Conservation (phyloP, 176 grass and related monocot genomes). For the Triticum turgidum region DNA sequence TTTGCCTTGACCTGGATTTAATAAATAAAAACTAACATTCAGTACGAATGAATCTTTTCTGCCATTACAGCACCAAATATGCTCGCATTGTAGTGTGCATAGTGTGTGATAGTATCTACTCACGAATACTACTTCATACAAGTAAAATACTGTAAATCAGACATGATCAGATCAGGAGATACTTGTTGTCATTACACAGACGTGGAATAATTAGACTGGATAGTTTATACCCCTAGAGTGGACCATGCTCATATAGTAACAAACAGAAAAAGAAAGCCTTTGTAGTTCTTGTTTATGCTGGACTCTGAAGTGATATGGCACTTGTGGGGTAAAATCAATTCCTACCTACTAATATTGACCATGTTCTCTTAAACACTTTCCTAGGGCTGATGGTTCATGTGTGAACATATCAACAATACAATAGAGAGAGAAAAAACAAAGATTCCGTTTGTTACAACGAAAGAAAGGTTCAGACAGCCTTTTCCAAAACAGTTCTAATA, state of each 20-base stretch:
- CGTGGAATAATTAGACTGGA: neutral
- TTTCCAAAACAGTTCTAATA: conserved; percentile 22
- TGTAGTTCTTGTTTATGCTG: neutral
- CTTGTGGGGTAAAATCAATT: neutral
- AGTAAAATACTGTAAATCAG: conserved; percentile 1
- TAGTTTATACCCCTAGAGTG: neutral
- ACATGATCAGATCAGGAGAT: conserved; percentile 15
- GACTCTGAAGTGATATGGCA: neutral
- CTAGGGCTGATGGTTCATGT: neutral
- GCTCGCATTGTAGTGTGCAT: neutral
- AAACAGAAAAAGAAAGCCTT: neutral
- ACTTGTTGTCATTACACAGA: neutral
- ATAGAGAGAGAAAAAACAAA: neutral
- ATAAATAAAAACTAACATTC: conserved; percentile 7
- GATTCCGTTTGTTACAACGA: neutral
- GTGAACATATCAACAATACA: neutral
- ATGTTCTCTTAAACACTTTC: neutral
- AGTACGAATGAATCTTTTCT: conserved; percentile 1
- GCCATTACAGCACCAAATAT: neutral
- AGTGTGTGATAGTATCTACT: conserved; percentile 2
- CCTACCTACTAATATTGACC: neutral
- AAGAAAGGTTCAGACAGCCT: neutral
- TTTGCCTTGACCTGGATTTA: conserved; percentile 69
- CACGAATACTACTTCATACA: neutral
- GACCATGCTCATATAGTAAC: neutral